Percentiles rank a stretch among this genome's conserved stretches.
These are phyloP conservation scores for Globisporangium okanoganense DNA, from an alignment of 352 stramenopile genomes.

Conservation along the genomic window DNA sequence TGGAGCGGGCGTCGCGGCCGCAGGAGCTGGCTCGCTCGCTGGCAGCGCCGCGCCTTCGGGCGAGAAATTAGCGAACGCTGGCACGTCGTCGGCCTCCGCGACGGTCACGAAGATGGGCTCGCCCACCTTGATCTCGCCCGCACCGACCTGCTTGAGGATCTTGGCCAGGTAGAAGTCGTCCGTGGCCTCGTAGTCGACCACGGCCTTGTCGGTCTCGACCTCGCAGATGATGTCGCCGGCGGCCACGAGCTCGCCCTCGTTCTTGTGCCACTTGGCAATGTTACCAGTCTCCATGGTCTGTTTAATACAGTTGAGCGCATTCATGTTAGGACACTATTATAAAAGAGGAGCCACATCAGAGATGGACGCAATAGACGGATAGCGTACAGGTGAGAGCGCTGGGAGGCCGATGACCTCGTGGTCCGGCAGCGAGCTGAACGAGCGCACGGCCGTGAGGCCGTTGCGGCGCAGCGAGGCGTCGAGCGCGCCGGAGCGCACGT, in stretches of 20 bases:
- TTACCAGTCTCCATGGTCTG: constrained; percentile 95
- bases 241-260: constrained; percentile 88
- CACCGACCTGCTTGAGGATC: constrained; percentile 89
- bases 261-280: constrained; percentile 93
- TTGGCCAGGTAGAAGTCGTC: constrained; percentile 95
- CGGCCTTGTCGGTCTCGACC: constrained; percentile 98
- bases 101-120: constrained; percentile 72
- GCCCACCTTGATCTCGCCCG: constrained; percentile 83
- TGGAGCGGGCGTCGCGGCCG: constrained; percentile 24
- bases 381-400: constrained; percentile 52
- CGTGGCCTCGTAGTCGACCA: constrained; percentile 97
- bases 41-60: constrained; percentile 25
- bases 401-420: constrained; percentile 78
- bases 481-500: constrained; percentile 27
- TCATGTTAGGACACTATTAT: background rate
- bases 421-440: constrained; percentile 61
- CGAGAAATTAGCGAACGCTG: constrained; percentile 56
- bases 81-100: constrained; percentile 46
- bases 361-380: background rate
- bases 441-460: constrained; percentile 23
- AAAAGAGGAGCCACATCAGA: background rate
- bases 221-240: constrained; percentile 93
- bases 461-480: constrained; percentile 20
- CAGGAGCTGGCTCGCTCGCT: constrained; percentile 13
- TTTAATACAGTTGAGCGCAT: background rate